Evolutionary conservation across 345 rosid species (phyloP), one percentile per base, ranked within the genome.

Genomic region (Dipteronia sinensis): DNA sequence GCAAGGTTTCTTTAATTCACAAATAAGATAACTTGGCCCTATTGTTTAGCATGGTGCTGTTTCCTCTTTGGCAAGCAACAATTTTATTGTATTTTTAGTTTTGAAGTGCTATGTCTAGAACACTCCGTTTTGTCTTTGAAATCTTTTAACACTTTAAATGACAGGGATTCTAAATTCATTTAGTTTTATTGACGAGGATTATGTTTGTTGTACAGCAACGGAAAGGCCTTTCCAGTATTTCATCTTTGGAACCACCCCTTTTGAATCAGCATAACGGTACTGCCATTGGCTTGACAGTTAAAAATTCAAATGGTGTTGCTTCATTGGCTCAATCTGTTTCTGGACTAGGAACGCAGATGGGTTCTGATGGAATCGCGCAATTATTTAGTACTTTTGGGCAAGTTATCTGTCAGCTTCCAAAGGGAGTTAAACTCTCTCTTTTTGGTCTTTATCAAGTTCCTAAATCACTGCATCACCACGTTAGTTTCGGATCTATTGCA

Each of bases 311-410:
- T 77, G 47, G 87, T 34, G 70, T 79, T 56, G 95, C 93, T 80
- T 89, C 94, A 23, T 29, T 95, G 27, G 94, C 86, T 70, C 95
- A 90, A 4, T 90, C 94, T 74, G 81, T 90, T 65, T 84, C 92
- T 74, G 79, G 88, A 72, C 68, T 67, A 55, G 86, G 82, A 77
- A 72, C 61, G 79, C 85, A 72, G 15, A 79, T 75, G 0, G 69
- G 69, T 74, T 71, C 79, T 64, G 77, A 80, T 38, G 84, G 81
- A 77, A 64, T 64, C 2, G 83, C 75, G 17, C 85, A 75, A 65
- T 83, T 85, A 79, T 87, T 90, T 74, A 86, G 87, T 87, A 89
- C 94, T 19, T 92, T 92, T 66, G 94, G 93, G 29, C 93, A 91
- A 83, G 84, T 95, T 75, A 84, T 85, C 27, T 93, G 86, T 80